Evolutionary conservation across 495 filamentous ascomycete species (phyloP).

Genomic region (Corynascus novoguineensis): DNA sequence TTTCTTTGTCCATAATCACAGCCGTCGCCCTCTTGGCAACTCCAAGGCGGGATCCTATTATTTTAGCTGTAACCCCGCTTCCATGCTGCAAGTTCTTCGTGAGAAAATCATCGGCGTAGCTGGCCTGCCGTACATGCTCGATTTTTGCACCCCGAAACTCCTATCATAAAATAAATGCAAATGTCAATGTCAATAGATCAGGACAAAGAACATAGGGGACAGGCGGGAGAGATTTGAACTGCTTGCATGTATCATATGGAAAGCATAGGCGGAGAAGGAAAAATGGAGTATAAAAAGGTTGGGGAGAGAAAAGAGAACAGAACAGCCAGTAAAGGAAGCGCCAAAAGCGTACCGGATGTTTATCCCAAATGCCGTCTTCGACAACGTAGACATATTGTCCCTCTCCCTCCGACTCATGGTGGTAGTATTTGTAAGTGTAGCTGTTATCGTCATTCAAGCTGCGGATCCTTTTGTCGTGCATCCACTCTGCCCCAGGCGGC

Average conservation of each 20-base stretch:
- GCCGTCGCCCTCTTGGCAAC: background rate
- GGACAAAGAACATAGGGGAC: too few species aligned
- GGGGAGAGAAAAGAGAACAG: too few species aligned
- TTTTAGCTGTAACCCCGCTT: background rate
- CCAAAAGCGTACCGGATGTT: background rate
- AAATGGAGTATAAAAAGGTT: too few species aligned
- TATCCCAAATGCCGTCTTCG: background rate
- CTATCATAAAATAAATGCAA: background rate
- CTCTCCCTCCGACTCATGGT: background rate
- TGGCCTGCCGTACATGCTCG: background rate
- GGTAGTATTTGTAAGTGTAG: background rate
- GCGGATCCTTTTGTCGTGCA: background rate
- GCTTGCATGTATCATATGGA: too few species aligned
- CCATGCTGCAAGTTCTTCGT: background rate
- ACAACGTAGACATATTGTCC: background rate
- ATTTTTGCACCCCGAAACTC: background rate
- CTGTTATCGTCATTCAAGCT: background rate
- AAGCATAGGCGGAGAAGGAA: background rate
- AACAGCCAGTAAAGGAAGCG: background rate
- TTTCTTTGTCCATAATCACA: background rate
- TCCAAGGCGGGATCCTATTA: background rate
- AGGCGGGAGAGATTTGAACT: too few species aligned
- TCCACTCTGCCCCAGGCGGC: background rate
- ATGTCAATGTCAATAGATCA: too few species aligned
- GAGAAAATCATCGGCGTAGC: background rate